A percentile compares a stretch with the other conserved stretches of the same genome.
Conservation (phyloP, 768 basidiomycete species). For the Lactarius trivialis region DNA sequence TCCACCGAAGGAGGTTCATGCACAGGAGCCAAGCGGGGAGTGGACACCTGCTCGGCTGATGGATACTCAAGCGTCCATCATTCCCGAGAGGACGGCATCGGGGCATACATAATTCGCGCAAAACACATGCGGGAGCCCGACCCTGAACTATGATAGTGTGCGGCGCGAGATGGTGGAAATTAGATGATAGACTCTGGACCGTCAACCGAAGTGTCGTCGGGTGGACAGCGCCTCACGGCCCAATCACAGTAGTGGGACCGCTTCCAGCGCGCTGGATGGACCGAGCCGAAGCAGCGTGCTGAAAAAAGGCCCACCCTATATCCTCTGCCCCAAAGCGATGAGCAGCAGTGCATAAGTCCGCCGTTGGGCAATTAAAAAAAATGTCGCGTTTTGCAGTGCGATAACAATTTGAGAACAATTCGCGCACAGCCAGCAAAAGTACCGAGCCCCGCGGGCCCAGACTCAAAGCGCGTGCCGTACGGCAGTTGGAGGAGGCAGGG, state of each 20-base stretch:
- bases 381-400: neutral
- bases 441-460: neutral
- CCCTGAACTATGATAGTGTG: neutral
- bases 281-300: neutral
- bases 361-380: neutral
- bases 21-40: neutral
- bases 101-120: neutral
- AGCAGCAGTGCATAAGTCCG: constrained; percentile 9
- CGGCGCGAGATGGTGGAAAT: neutral
- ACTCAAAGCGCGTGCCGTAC: neutral
- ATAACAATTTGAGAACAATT: neutral
- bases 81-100: neutral
- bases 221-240: neutral
- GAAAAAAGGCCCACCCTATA: neutral
- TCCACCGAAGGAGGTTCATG: neutral
- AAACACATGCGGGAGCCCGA: neutral
- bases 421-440: constrained; percentile 3
- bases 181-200: neutral
- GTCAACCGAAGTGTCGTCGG: neutral
- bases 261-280: neutral
- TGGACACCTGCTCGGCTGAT: neutral
- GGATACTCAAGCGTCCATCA: neutral
- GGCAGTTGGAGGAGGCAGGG: neutral
- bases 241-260: neutral
- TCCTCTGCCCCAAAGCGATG: neutral